A percentile compares a stretch with the other conserved stretches of the same genome.
phyloP scores from a whole-genome alignment of 73 alveolate species.

The Stentor roeselii region DNA sequence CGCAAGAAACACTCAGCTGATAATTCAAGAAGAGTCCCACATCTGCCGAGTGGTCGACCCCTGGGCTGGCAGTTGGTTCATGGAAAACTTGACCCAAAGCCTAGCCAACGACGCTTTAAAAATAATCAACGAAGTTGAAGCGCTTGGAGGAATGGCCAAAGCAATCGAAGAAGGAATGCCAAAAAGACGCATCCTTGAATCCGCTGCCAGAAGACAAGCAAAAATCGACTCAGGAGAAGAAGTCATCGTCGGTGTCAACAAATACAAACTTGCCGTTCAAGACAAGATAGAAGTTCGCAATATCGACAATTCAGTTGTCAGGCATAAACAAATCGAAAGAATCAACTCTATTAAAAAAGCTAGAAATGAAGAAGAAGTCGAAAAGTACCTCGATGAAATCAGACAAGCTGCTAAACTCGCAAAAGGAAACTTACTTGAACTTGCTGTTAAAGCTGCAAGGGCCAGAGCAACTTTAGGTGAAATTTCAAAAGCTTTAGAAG shows the following conservation, averaged over 20 bases:
- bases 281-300: constrained; percentile 47
- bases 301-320: constrained; percentile 53
- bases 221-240: constrained; percentile 67
- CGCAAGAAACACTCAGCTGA: constrained; percentile 66
- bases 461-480: constrained; percentile 69
- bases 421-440: constrained; percentile 61
- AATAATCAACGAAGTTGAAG: constrained; percentile 70
- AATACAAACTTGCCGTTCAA: constrained; percentile 51
- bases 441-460: constrained; percentile 58
- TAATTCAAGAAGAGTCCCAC: constrained; percentile 65
- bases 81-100: constrained; percentile 59
- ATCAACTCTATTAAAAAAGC: constrained; percentile 38
- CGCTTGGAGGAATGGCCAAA: constrained; percentile 71
- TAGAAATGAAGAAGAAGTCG: constrained; percentile 42
- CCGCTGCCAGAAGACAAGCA: constrained; percentile 69
- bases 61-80: constrained; percentile 68
- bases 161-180: constrained; percentile 79
- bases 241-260: constrained; percentile 68
- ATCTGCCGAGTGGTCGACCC: constrained; percentile 69
- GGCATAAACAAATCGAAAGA: constrained; percentile 47
- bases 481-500: constrained; percentile 63
- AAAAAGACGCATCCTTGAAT: constrained; percentile 58
- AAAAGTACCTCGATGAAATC: constrained; percentile 37
- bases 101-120: constrained; percentile 55
- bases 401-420: constrained; percentile 55